A percentile compares a stretch with the other conserved stretches of the same genome.
phyloP scores from a whole-genome alignment of 129 eudicot genomes.

The Silybum marianum region DNA sequence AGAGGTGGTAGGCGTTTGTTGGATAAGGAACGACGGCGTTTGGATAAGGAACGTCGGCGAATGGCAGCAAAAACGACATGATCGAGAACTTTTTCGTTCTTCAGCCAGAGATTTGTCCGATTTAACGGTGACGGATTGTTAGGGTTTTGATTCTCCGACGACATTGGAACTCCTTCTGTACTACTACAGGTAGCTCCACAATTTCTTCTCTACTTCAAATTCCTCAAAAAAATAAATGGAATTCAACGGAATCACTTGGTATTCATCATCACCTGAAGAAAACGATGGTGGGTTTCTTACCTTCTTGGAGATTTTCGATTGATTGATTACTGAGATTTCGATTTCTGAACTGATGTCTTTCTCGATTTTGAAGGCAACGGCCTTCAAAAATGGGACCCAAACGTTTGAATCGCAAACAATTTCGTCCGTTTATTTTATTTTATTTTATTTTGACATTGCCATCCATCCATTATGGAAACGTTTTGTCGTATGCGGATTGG shows the following conservation, averaged over 20 bases:
- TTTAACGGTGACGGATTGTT: slow-evolving; percentile 27
- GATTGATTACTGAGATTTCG: background rate
- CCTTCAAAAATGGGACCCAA: slow-evolving; percentile 39
- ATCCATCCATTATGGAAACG: background rate
- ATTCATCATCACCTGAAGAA: slow-evolving; percentile 1
- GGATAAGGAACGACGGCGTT: slow-evolving; percentile 37
- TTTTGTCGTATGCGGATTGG: background rate
- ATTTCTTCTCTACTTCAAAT: background rate
- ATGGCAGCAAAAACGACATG: slow-evolving; percentile 44
- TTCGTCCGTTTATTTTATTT: background rate
- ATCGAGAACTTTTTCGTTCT: slow-evolving; percentile 49
- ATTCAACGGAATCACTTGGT: slow-evolving; percentile 1
- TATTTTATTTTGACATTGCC: background rate
- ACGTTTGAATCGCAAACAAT: slow-evolving; percentile 17
- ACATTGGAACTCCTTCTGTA: slow-evolving; percentile 26
- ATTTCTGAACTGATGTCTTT: slow-evolving; percentile 30
- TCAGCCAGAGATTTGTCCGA: slow-evolving; percentile 35
- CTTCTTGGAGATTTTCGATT: background rate
- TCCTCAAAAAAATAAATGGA: background rate
- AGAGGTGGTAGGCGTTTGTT: slow-evolving; percentile 21
- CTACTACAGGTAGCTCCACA: background rate
- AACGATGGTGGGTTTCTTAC: background rate
- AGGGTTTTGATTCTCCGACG: slow-evolving; percentile 44
- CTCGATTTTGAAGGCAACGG: slow-evolving; percentile 41
- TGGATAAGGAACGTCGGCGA: slow-evolving; percentile 37